A percentile compares a stretch with the other conserved stretches of the same genome.
These are phyloP conservation scores for Setomelanomma holmii DNA, from an alignment of 2,329 filamentous ascomycete genomes.

Conservation along the genomic window DNA sequence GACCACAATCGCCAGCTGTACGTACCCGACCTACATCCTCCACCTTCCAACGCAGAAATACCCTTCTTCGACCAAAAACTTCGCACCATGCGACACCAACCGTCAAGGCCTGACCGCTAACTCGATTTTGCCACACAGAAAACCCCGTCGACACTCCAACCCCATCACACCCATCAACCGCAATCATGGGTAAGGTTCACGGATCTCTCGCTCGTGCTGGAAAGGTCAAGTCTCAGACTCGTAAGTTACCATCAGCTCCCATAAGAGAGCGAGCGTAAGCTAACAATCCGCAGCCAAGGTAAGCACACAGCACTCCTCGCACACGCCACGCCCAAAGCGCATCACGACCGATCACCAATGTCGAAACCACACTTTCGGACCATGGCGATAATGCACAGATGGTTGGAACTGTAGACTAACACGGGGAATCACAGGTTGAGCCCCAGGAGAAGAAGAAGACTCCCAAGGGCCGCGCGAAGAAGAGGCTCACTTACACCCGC, in stretches of 20 bases:
- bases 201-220: constrained; percentile 93
- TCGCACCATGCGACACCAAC: constrained; percentile 1
- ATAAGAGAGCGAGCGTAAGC: constrained; percentile 9
- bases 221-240: constrained; percentile 81
- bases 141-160: constrained; percentile 31
- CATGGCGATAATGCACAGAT: background rate
- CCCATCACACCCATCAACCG: constrained; percentile 49
- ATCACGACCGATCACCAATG: background rate
- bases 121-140: constrained; percentile 42
- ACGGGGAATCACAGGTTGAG: constrained; percentile 69
- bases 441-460: constrained; percentile 94
- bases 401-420: constrained; percentile 30
- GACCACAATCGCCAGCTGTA: constrained; percentile 44
- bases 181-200: constrained; percentile 91
- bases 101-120: constrained; percentile 28
- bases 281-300: constrained; percentile 36
- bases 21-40: constrained; percentile 41
- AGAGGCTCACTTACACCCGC: constrained; percentile 94
- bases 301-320: constrained; percentile 15
- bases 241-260: constrained; percentile 22
- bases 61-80: constrained; percentile 10
- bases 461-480: constrained; percentile 96
- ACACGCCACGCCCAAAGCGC: background rate
- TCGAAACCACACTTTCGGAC: background rate
- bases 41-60: constrained; percentile 4